Percentiles rank a stretch among this genome's conserved stretches.
These are phyloP conservation scores for Teratosphaeriaceae sp. DNA, from an alignment of 2,329 filamentous ascomycete genomes.

Conservation along the genomic window DNA sequence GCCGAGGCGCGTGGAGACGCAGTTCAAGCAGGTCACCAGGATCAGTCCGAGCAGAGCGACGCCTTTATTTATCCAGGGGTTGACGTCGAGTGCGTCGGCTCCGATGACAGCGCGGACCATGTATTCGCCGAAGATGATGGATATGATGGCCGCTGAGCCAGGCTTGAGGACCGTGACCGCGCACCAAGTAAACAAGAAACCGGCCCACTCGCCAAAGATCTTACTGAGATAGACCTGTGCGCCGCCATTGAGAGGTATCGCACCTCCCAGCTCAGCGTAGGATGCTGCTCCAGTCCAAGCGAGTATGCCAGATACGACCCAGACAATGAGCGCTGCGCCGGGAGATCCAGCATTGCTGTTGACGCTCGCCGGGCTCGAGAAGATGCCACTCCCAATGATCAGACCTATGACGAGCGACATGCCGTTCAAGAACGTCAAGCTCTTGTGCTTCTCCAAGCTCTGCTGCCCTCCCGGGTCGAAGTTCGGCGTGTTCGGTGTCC, in stretches of 20 bases:
- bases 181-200: constrained; percentile 95
- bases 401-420: constrained; percentile 84
- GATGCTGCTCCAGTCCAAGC: constrained; percentile 95
- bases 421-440: constrained; percentile 88
- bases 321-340: constrained; percentile 83
- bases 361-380: constrained; percentile 88
- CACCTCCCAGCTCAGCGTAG: constrained; percentile 91
- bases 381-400: constrained; percentile 95
- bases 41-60: constrained; percentile 73
- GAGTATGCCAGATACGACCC: constrained; percentile 82
- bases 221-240: constrained; percentile 91
- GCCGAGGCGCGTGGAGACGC: constrained; percentile 80
- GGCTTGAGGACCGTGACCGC: constrained; percentile 92
- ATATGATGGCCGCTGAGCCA: constrained; percentile 85
- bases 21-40: constrained; percentile 77
- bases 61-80: constrained; percentile 82
- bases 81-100: constrained; percentile 74
- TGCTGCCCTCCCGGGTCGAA: constrained; percentile 37
- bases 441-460: constrained; percentile 90
- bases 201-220: constrained; percentile 88
- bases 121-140: constrained; percentile 98
- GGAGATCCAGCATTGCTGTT: constrained; percentile 87
- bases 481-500: constrained; percentile 58
- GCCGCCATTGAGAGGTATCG: constrained; percentile 91
- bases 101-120: constrained; percentile 82